Base-by-base conservation (phyloP, 164 flowering plant species). In the Platanus orientalis region DNA sequence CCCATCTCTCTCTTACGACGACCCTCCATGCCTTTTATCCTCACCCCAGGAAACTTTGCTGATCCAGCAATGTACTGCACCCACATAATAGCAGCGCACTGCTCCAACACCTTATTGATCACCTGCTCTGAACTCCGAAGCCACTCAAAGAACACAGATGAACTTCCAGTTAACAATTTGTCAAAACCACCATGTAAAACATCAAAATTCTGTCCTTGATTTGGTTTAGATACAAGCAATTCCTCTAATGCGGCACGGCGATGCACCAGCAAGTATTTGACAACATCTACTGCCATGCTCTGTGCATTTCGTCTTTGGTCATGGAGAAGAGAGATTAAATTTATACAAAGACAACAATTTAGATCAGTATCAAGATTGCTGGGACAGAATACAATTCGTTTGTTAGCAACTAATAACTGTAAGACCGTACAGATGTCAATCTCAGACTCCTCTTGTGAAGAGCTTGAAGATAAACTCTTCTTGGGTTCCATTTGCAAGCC, bases 131-230 rank as follows among this genome's bases (percentile, higher is more conserved):
- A 82, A 66, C 66, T 74, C 67, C 80, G 82, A 71, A 90, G 71
- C 99, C 99, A 95, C 65, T 83, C 90, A 66, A 80, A 79, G 76
- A 95, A 95, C 13, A 63, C 72, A 57, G 89, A 69, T 56, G 80
- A 75, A 68, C 74, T 83, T 62, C 82, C 87, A 56, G 96, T 87
- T 75, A 92, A 71, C 32, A 92, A 78, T 69, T 78, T 85, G 70
- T 95, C 99, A 77, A 95, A 92, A 20, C 99, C 99, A 68, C 92
- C 93, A 73, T 84, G 99, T 23, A 95, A 76, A 53, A 86, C 96
- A 87, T 95, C 93, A 66, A 90, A 34, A 26, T 78, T 78, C 32
- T 75, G 87, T 21, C 94, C 96, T 75, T 89, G 97, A 67, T 83
- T 87, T 70, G 88, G 87, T 60, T 90, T 92, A 34, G 97, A 84